Conservation (phyloP, 2,329 filamentous ascomycete species). For the Beauveria sp. region DNA sequence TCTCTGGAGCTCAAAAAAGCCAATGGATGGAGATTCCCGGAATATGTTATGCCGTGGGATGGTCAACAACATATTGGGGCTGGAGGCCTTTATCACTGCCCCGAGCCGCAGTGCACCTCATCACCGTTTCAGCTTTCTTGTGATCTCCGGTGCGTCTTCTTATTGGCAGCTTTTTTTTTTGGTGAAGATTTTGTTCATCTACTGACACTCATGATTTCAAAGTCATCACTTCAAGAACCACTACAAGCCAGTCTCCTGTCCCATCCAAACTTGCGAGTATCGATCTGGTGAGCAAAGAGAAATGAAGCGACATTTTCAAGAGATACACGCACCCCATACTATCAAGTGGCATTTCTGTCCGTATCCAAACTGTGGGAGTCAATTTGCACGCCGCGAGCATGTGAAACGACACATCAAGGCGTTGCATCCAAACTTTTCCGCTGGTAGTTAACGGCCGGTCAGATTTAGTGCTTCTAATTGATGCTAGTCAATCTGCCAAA, state of each 20-base stretch:
- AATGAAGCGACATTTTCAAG: slow-evolving; percentile 5
- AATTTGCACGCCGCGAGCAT: neutral
- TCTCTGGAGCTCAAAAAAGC: too few species aligned
- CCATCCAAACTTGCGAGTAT: neutral
- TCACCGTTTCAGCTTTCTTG: neutral
- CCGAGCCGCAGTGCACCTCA: neutral
- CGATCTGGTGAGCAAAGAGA: slow-evolving; percentile 2
- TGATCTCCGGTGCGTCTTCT: neutral
- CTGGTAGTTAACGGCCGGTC: neutral
- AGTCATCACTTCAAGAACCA: neutral
- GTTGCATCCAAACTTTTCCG: neutral
- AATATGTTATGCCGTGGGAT: too few species aligned
- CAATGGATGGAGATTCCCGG: too few species aligned
- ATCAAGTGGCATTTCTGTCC: neutral
- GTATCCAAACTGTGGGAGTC: neutral
- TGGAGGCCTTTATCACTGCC: neutral
- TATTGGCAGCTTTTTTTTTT: neutral
- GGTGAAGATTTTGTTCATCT: neutral
- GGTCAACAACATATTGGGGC: too few species aligned
- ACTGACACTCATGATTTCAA: neutral
- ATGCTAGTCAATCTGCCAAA: neutral
- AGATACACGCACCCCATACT: neutral
- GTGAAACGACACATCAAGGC: neutral
- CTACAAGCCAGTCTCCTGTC: neutral
- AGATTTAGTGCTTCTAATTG: neutral